These are phyloP conservation scores for Parmelia sp. DNA, from an alignment of 495 filamentous ascomycete genomes.

Conservation along the genomic window DNA sequence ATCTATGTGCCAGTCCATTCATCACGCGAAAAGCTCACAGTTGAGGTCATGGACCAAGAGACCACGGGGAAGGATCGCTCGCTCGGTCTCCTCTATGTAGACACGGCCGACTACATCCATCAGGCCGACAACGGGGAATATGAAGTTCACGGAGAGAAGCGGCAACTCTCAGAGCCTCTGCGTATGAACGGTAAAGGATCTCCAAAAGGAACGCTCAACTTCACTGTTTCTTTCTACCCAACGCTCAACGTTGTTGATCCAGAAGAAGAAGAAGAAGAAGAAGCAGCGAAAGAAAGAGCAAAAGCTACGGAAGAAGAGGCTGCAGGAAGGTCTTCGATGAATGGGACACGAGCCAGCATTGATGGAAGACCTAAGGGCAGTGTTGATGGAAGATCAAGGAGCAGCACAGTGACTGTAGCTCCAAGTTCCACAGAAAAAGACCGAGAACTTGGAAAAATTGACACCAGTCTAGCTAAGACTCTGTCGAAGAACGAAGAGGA, in stretches of 20 bases:
- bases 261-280: slow-evolving; percentile 94
- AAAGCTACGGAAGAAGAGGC: slow-evolving; percentile 38
- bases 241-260: slow-evolving; percentile 81
- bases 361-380: slow-evolving; percentile 33
- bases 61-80: slow-evolving; percentile 79
- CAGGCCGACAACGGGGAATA: slow-evolving; percentile 77
- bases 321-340: slow-evolving; percentile 32
- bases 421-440: slow-evolving; percentile 18
- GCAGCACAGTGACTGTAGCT: slow-evolving; percentile 31
- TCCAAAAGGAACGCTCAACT: slow-evolving; percentile 74
- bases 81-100: slow-evolving; percentile 71
- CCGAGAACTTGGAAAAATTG: slow-evolving; percentile 25
- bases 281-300: slow-evolving; percentile 45
- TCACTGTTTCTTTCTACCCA: slow-evolving; percentile 85
- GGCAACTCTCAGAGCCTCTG: slow-evolving; percentile 51
- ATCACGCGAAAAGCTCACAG: slow-evolving; percentile 68
- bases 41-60: slow-evolving; percentile 98
- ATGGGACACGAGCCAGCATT: slow-evolving; percentile 19
- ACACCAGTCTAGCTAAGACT: slow-evolving; percentile 34
- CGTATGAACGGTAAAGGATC: slow-evolving; percentile 58
- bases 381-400: slow-evolving; percentile 27
- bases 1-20: slow-evolving; percentile 91
- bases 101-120: slow-evolving; percentile 68
- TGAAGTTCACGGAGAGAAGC: slow-evolving; percentile 72
- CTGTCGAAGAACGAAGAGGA: slow-evolving; percentile 47